Conservation (phyloP, 805 yeast species). For the Limtongozyma cylindracea region DNA sequence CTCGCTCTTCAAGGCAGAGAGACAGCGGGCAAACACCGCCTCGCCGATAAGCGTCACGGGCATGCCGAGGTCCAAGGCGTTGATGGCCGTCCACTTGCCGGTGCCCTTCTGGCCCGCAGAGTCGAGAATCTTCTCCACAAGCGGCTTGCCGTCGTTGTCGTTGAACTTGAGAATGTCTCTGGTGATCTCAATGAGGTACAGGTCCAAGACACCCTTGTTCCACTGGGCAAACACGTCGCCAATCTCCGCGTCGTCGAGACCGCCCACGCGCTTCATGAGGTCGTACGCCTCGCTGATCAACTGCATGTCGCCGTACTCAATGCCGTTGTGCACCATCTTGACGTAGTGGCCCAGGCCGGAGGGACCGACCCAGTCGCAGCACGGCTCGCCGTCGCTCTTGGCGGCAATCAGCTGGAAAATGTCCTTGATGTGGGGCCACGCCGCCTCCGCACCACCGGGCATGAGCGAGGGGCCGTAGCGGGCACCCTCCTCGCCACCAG, state of each 20-base stretch:
- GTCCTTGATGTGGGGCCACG: constrained; percentile 96
- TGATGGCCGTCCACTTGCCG: constrained; percentile 99
- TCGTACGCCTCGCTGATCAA: constrained; percentile 96
- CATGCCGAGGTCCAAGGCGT: constrained; percentile 93
- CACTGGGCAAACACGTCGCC: constrained; percentile 78
- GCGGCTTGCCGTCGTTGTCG: constrained; percentile 77
- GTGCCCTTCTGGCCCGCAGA: constrained; percentile 99
- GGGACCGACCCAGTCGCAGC: constrained; percentile 99
- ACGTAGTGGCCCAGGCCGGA: constrained; percentile 98
- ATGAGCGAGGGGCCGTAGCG: constrained; percentile 96
- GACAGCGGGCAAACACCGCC: constrained; percentile 92
- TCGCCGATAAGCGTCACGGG: constrained; percentile 97
- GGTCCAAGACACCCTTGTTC: constrained; percentile 96
- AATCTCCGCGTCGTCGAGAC: constrained; percentile 74
- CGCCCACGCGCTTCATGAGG: constrained; percentile 82
- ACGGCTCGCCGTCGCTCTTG: constrained; percentile 94
- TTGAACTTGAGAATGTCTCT: constrained; percentile 79
- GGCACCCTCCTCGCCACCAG: constrained; percentile 99
- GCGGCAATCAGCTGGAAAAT: constrained; percentile 94
- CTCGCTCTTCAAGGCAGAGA: constrained; percentile 81
- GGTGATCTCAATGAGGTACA: constrained; percentile 90
- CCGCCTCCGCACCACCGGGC: constrained; percentile 98
- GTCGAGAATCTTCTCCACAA: constrained; percentile 91
- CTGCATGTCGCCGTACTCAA: constrained; percentile 99
- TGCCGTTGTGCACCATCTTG: constrained; percentile 99